phyloP scores from a whole-genome alignment of 108 stramenopile species.

The Conticribra guillardii region DNA sequence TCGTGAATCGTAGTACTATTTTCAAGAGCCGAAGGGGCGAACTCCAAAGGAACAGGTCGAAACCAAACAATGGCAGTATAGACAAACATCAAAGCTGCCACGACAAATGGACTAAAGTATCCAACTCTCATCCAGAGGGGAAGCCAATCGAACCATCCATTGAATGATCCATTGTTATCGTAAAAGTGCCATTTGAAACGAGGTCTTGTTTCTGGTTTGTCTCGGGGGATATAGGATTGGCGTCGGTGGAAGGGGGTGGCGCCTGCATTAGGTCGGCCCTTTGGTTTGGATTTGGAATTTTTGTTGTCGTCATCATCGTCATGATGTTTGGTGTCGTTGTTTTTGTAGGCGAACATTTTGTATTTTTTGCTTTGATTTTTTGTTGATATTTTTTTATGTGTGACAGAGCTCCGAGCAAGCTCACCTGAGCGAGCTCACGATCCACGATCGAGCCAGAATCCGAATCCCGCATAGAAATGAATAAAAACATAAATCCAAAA shows the following conservation, averaged over 20 bases:
- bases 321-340: no score
- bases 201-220: neutral
- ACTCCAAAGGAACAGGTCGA: conserved; percentile 38
- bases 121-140: conserved; percentile 72
- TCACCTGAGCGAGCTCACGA: no score
- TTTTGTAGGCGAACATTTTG: no score
- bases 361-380: no score
- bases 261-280: conserved; percentile 35
- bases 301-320: no score
- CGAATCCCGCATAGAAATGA: no score
- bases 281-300: no score
- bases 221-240: conserved; percentile 31
- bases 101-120: conserved; percentile 58
- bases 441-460: no score
- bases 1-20: neutral
- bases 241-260: conserved; percentile 40
- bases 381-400: no score
- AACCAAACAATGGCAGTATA: conserved; percentile 35
- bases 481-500: no score
- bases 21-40: conserved; percentile 13
- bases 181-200: conserved; percentile 44
- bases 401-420: no score
- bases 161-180: conserved; percentile 59
- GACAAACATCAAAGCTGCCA: conserved; percentile 29
- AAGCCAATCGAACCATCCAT: conserved; percentile 80